phyloP scores from a whole-genome alignment of 2,329 filamentous ascomycete species.

The Penicillium brevicompactum region DNA sequence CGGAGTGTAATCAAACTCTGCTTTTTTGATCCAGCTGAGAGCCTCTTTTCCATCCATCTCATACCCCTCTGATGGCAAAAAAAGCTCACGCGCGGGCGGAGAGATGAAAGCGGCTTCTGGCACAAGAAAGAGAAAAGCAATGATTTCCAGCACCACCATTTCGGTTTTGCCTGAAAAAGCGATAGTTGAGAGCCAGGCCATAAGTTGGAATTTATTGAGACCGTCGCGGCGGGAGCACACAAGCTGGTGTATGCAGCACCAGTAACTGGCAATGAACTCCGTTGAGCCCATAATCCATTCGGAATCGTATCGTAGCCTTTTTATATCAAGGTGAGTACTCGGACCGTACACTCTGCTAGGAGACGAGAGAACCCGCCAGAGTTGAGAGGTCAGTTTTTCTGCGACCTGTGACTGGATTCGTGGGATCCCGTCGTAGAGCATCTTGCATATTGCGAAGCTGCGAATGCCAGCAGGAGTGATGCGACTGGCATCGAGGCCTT shows the following conservation, averaged over 20 bases:
- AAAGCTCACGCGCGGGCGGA: conserved; percentile 2
- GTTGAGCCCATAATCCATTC: conserved; percentile 14
- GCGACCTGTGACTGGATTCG: background rate
- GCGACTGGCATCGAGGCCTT: conserved; percentile 28
- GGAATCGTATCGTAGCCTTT: conserved; percentile 14
- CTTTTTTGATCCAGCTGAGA: background rate
- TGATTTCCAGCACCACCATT: conserved; percentile 24
- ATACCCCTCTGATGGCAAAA: background rate
- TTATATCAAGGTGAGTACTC: background rate
- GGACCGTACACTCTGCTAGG: conserved; percentile 4
- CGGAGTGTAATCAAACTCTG: background rate
- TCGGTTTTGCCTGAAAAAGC: conserved; percentile 25
- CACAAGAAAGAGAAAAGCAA: conserved; percentile 20
- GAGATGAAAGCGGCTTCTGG: conserved; percentile 7
- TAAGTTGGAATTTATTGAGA: conserved; percentile 26
- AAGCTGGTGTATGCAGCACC: conserved; percentile 22
- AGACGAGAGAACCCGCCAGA: conserved; percentile 9
- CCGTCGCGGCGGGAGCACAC: conserved; percentile 12
- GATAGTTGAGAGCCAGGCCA: conserved; percentile 33
- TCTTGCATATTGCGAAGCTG: conserved; percentile 17
- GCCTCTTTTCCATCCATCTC: background rate
- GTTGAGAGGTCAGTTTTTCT: background rate
- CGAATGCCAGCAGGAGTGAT: conserved; percentile 6
- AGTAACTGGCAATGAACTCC: conserved; percentile 14
- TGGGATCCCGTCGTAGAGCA: conserved; percentile 14